Percentiles rank a stretch among this genome's conserved stretches.
Evolutionary conservation across 371 early-diverging fungal genomes (phyloP).

Genomic region (Syncephalastrum monosporum): DNA sequence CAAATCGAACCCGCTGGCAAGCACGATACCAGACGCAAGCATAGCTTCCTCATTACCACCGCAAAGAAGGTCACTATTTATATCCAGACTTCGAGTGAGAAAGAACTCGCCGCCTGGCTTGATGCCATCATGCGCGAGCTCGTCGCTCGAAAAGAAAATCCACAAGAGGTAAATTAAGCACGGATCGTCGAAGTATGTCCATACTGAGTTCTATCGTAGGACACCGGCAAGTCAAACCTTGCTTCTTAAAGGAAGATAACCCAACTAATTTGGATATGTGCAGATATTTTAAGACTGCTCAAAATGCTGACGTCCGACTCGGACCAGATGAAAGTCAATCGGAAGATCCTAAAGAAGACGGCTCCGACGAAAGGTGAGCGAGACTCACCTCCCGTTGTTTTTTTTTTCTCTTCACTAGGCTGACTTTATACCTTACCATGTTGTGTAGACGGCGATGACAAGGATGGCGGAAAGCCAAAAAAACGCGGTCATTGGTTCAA

Average conservation of each 20-base stretch:
- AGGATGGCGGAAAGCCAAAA: conserved; percentile 18
- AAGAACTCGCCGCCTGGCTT: conserved; percentile 42
- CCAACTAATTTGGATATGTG: background rate
- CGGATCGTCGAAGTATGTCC: too few relatives aligned
- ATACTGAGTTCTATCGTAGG: conserved; percentile 8
- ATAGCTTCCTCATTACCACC: conserved; percentile 23
- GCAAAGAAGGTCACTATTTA: conserved; percentile 37
- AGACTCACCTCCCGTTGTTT: background rate
- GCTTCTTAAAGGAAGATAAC: background rate
- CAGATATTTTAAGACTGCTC: conserved; percentile 23
- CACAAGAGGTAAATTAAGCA: conserved; percentile 15
- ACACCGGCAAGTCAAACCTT: conserved; percentile 11
- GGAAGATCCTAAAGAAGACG: conserved; percentile 14
- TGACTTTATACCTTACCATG: too few relatives aligned
- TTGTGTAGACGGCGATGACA: conserved; percentile 16
- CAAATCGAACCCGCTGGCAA: conserved; percentile 44
- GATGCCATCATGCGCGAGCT: conserved; percentile 54
- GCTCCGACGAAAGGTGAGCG: conserved; percentile 1
- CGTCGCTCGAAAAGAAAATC: conserved; percentile 38
- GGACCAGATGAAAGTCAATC: conserved; percentile 30
- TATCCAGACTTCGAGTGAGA: conserved; percentile 40
- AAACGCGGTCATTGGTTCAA: conserved; percentile 28
- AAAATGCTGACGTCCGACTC: conserved; percentile 18
- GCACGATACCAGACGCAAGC: conserved; percentile 32
- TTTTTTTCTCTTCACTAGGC: background rate